phyloP scores from a whole-genome alignment of 371 early-diverging fungal species.

The Capillidium heterosporum region DNA sequence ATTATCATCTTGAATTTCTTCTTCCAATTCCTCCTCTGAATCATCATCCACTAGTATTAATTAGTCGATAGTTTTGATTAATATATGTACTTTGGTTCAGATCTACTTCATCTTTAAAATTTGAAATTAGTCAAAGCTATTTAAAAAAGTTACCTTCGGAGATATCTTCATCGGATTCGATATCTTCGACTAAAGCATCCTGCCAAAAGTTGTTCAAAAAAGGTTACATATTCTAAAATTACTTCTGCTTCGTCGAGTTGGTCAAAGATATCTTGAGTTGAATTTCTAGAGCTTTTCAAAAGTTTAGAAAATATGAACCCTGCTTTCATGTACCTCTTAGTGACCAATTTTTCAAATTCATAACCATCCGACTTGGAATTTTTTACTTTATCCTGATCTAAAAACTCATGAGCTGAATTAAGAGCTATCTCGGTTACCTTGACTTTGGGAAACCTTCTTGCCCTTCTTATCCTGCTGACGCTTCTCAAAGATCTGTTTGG shows the following conservation, averaged over 20 bases:
- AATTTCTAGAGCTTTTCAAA: neutral
- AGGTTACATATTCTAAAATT: neutral
- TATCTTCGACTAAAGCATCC: no score
- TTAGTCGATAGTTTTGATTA: neutral
- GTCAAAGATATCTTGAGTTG: neutral
- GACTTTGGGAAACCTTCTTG: slow-evolving; percentile 11
- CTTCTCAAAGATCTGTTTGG: neutral
- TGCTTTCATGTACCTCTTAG: neutral
- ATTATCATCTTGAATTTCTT: slow-evolving; percentile 1
- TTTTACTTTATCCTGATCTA: neutral
- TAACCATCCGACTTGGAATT: neutral
- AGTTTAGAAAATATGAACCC: no score
- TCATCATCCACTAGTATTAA: neutral
- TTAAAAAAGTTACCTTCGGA: neutral
- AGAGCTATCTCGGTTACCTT: neutral
- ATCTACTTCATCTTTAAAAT: no score
- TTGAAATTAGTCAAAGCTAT: no score
- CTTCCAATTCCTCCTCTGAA: neutral
- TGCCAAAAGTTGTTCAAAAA: neutral
- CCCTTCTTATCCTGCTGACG: slow-evolving; percentile 16
- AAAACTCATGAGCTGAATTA: neutral
- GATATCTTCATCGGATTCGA: neutral
- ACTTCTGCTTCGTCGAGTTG: neutral
- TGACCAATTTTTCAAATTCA: neutral
- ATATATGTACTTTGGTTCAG: neutral